Evolutionary conservation across 2,329 filamentous ascomycete species (phyloP), one percentile per base, ranked within the genome.

Genomic region (Amauroascus niger): DNA sequence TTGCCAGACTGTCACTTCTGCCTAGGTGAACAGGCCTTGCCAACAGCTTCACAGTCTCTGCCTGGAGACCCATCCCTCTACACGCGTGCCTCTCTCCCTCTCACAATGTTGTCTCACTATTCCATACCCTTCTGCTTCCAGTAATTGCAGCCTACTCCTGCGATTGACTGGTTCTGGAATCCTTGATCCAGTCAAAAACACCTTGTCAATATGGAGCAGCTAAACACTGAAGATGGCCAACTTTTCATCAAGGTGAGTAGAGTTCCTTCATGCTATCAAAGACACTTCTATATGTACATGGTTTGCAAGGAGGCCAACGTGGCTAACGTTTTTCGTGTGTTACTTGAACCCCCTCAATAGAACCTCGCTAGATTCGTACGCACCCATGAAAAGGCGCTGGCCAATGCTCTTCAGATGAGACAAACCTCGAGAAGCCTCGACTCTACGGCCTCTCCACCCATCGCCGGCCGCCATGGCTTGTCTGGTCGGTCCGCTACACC

Each of bases 341-440:
- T 37, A 53, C 44, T 54, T 26, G 45, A 22, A 16, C 32, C 57
- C 14, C n/a, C n/a, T n/a, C n/a, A n/a, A n/a, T 24, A 96, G 91
- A 93, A 95, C 79, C 80, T 98, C 69, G 90, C 91, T 67, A 85
- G 85, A 73, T 97, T 95, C 73, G 89, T 98, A 72, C 88, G 90
- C 59, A 95, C 89, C 53, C 89, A 98, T 76, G 93, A 98, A 73
- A 95, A 95, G 74, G 91, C 90, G 35, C 81, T 98, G 59, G 93
- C 93, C 67, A 97, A 97, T 75, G 91, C 91, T 63, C 77, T 96
- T 58, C 91, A 96, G 70, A 79, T 94, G 63, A 84, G 85, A 69
- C 82, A 81, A 58, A 74, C 77, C 39, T 75, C 80, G 58, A 85
- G 84, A 63, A 82, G 90, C 81, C 80, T 79, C 61, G 72, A 81